Evolutionary conservation across 768 basidiomycete genomes (phyloP).

Genomic region (Chiua virens): DNA sequence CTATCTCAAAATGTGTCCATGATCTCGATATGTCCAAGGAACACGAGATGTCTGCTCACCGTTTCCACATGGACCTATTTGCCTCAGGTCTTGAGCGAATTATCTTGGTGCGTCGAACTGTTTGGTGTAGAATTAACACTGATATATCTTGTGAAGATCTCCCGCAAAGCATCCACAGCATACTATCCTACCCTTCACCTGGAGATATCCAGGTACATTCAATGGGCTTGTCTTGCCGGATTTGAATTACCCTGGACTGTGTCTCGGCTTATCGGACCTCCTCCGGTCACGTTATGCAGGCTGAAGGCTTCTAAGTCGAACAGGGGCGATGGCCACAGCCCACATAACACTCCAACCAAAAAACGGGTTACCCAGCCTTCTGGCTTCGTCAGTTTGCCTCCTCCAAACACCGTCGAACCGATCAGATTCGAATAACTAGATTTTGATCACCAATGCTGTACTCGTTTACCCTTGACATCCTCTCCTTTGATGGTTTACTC

Average conservation of each 20-base stretch:
- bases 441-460: not conserved
- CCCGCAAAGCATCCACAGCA: slow-evolving; percentile 90
- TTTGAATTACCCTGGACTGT: slow-evolving; percentile 83
- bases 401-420: slow-evolving; percentile 44
- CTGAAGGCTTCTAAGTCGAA: slow-evolving; percentile 14
- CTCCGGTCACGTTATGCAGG: slow-evolving; percentile 65
- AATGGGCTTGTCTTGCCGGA: slow-evolving; percentile 59
- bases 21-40: slow-evolving; percentile 66
- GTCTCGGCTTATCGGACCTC: slow-evolving; percentile 74
- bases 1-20: slow-evolving; percentile 64
- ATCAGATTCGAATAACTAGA: slow-evolving; percentile 38
- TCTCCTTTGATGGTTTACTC: slow-evolving; percentile 1
- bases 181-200: slow-evolving; percentile 96
- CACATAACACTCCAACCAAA: slow-evolving; percentile 24
- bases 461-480: slow-evolving; percentile 4
- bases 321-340: slow-evolving; percentile 14
- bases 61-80: slow-evolving; percentile 86
- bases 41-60: slow-evolving; percentile 72
- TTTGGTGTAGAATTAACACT: not conserved
- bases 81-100: slow-evolving; percentile 90
- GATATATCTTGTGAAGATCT: slow-evolving; percentile 54
- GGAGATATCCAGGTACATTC: slow-evolving; percentile 87
- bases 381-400: slow-evolving; percentile 34
- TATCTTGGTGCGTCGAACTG: slow-evolving; percentile 60
- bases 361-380: slow-evolving; percentile 19